These are phyloP conservation scores for Ascochyta lentis DNA, from an alignment of 2,329 filamentous ascomycete species.

Conservation along the genomic window DNA sequence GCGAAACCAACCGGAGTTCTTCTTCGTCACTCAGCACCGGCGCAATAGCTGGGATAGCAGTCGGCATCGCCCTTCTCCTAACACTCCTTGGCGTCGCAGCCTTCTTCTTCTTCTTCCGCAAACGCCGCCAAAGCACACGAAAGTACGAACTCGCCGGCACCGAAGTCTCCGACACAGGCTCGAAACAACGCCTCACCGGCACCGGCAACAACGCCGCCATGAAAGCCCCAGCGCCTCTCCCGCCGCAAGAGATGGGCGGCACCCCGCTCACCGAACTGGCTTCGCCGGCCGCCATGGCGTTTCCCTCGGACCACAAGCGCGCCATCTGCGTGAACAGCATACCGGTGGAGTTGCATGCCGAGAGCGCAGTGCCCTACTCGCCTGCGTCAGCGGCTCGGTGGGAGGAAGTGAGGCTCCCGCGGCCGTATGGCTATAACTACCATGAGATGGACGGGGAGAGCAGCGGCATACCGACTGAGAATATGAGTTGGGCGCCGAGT, in stretches of 20 bases:
- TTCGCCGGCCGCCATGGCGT: slow-evolving; percentile 18
- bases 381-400: slow-evolving; percentile 28
- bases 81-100: slow-evolving; percentile 27
- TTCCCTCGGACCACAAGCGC: slow-evolving; percentile 28
- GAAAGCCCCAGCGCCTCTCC: slow-evolving; percentile 20
- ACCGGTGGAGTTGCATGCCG: slow-evolving; percentile 35
- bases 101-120: slow-evolving; percentile 33
- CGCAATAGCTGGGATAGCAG: slow-evolving; percentile 44
- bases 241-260: slow-evolving; percentile 32
- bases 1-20: neutral
- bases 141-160: slow-evolving; percentile 32
- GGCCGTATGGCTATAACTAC: slow-evolving; percentile 11
- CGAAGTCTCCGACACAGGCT: slow-evolving; percentile 27
- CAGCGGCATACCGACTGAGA: slow-evolving; percentile 18
- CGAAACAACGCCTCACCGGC: slow-evolving; percentile 7
- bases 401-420: slow-evolving; percentile 30
- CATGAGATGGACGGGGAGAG: slow-evolving; percentile 29
- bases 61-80: slow-evolving; percentile 29
- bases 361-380: slow-evolving; percentile 5
- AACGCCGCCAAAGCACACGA: slow-evolving; percentile 22
- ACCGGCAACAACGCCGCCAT: slow-evolving; percentile 10
- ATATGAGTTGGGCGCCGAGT: slow-evolving; percentile 32
- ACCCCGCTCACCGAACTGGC: slow-evolving; percentile 35
- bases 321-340: slow-evolving; percentile 29
- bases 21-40: slow-evolving; percentile 28